Conservation (phyloP, 2,329 filamentous ascomycete genomes). For the Phaeosphaeriaceae sp. region DNA sequence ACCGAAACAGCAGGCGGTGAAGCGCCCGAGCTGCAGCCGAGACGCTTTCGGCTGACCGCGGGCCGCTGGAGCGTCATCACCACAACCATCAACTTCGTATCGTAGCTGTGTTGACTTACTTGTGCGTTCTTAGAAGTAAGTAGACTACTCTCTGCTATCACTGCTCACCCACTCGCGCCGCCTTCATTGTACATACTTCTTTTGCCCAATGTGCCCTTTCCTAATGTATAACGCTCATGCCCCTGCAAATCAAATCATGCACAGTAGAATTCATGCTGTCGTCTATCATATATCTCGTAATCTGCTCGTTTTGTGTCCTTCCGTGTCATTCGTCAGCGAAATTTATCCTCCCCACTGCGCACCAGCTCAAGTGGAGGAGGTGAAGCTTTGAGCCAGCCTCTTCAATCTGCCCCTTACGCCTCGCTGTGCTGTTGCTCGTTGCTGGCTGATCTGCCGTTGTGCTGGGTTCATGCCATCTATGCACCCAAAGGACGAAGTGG, state of each 20-base stretch:
- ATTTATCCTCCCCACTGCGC: no score
- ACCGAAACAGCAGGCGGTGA: constrained; percentile 34
- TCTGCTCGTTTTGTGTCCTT: background rate
- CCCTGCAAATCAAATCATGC: background rate
- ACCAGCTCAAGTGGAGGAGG: constrained; percentile 9
- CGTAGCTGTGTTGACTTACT: no score
- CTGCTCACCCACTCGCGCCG: background rate
- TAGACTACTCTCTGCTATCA: background rate
- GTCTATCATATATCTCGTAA: background rate
- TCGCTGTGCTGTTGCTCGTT: constrained; percentile 25
- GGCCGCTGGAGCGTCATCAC: constrained; percentile 13
- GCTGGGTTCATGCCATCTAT: constrained; percentile 41
- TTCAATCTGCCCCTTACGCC: constrained; percentile 38
- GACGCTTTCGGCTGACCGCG: constrained; percentile 37
- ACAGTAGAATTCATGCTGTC: background rate
- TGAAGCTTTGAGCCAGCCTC: constrained; percentile 32
- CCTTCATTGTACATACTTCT: background rate
- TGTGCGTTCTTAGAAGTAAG: no score
- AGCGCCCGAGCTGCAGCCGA: constrained; percentile 20
- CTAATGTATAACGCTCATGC: no score
- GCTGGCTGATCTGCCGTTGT: constrained; percentile 36
- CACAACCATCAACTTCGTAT: background rate
- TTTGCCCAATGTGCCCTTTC: background rate
- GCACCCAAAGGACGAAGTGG: constrained; percentile 46
- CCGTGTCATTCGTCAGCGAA: background rate